Evolutionary conservation across 2,329 filamentous ascomycete species (phyloP).

Genomic region (Calcarisporium arbuscula): DNA sequence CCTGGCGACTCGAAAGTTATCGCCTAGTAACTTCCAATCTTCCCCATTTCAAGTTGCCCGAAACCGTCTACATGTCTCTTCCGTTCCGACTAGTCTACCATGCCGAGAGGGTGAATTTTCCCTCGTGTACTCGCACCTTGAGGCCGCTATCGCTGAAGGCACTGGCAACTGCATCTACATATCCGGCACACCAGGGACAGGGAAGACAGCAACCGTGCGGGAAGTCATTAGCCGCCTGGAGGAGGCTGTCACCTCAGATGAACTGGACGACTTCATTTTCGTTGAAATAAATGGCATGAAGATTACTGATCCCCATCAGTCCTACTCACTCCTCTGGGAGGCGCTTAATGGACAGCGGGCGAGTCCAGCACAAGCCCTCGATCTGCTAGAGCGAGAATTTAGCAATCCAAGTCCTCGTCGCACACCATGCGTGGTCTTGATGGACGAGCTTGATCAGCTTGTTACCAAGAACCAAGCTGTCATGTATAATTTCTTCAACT

Average conservation of each 20-base stretch:
- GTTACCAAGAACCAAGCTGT: slow-evolving; percentile 99
- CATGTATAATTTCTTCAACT: slow-evolving; percentile 99
- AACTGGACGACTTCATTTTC: slow-evolving; percentile 97
- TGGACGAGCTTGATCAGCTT: slow-evolving; percentile 97
- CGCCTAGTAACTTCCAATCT: slow-evolving; percentile 64
- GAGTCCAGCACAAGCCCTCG: slow-evolving; percentile 83
- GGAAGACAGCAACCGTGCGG: slow-evolving; percentile 94
- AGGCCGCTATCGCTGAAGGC: slow-evolving; percentile 88
- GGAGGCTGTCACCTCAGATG: slow-evolving; percentile 78
- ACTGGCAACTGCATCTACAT: slow-evolving; percentile 98
- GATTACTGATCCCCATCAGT: slow-evolving; percentile 94
- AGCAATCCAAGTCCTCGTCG: slow-evolving; percentile 82
- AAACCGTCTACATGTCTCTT: slow-evolving; percentile 84
- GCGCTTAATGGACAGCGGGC: slow-evolving; percentile 90
- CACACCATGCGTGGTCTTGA: slow-evolving; percentile 91
- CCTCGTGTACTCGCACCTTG: slow-evolving; percentile 86
- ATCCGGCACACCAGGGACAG: slow-evolving; percentile 94
- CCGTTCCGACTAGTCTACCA: slow-evolving; percentile 81
- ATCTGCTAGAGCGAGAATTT: slow-evolving; percentile 88
- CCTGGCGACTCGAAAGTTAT: slow-evolving; percentile 79
- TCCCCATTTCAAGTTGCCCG: slow-evolving; percentile 91
- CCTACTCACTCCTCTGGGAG: slow-evolving; percentile 93
- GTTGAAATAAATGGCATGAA: slow-evolving; percentile 99
- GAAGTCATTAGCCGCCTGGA: slow-evolving; percentile 90
- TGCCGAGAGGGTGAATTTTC: slow-evolving; percentile 90